A percentile compares a stretch with the other conserved stretches of the same genome.
These are phyloP conservation scores for Kitagawia praeruptora DNA, from an alignment of 129 eudicot genomes.

Conservation along the genomic window DNA sequence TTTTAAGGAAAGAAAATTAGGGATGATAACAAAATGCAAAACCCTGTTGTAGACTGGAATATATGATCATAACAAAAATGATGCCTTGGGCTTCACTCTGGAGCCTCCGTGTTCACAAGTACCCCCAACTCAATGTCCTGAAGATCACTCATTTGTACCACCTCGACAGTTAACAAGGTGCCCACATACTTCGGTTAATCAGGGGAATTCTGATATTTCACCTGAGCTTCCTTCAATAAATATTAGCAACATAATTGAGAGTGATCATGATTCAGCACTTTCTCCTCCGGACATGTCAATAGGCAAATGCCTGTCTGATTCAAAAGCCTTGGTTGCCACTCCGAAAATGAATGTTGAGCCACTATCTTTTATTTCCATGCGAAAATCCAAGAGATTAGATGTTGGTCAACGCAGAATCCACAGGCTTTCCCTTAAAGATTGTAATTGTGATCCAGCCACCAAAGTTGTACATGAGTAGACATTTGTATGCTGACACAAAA, in stretches of 20 bases:
- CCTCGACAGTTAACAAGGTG: slow-evolving; percentile 56
- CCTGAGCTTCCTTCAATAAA: slow-evolving; percentile 26
- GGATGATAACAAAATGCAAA: slow-evolving; percentile 81
- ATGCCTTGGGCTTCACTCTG: slow-evolving; percentile 68
- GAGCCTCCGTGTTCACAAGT: slow-evolving; percentile 53
- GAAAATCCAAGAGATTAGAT: slow-evolving; percentile 61
- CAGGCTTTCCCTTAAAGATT: too few species aligned
- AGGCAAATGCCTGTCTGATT: slow-evolving; percentile 40
- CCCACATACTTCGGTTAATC: slow-evolving; percentile 32
- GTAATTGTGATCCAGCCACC: too few species aligned
- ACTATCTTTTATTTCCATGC: slow-evolving; percentile 45
- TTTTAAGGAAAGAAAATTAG: slow-evolving; percentile 85
- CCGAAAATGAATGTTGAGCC: slow-evolving; percentile 36
- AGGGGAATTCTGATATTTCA: slow-evolving; percentile 30
- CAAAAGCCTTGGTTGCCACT: slow-evolving; percentile 57
- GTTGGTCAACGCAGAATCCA: slow-evolving; percentile 84
- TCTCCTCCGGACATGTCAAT: slow-evolving; percentile 45
- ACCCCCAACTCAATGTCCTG: slow-evolving; percentile 25
- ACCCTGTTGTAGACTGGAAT: slow-evolving; percentile 79
- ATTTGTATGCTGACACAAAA: too few species aligned
- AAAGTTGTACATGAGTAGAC: too few species aligned
- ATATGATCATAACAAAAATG: slow-evolving; percentile 55
- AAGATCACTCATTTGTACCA: slow-evolving; percentile 33
- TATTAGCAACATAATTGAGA: slow-evolving; percentile 40
- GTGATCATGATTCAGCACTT: slow-evolving; percentile 73